phyloP scores from a whole-genome alignment of 306 rosid genomes.

The Hylodesmum podocarpum region DNA sequence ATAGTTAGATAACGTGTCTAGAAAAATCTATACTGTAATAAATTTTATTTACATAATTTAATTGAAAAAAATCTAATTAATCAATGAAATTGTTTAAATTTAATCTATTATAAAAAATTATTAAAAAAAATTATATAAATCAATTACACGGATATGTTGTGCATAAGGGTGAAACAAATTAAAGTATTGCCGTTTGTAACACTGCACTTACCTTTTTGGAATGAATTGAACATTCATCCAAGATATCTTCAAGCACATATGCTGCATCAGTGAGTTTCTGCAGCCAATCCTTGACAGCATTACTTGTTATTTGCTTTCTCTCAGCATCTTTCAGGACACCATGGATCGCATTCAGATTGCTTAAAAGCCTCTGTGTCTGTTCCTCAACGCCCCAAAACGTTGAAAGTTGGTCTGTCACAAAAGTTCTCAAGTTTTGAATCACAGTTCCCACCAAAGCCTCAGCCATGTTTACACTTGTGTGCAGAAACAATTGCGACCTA shows the following conservation, averaged over 20 bases:
- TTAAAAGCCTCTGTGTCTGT: neutral
- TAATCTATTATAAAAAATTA: too few species aligned
- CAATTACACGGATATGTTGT: too few species aligned
- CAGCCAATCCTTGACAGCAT: constrained; percentile 13
- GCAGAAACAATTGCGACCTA: neutral
- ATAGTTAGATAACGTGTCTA: too few species aligned
- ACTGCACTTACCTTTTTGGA: neutral
- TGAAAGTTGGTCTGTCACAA: neutral
- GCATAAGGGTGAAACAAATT: too few species aligned
- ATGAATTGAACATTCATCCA: neutral
- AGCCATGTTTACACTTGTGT: constrained; percentile 14
- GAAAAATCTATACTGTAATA: too few species aligned
- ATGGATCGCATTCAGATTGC: neutral
- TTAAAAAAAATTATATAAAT: too few species aligned
- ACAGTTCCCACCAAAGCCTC: neutral
- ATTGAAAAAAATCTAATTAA: too few species aligned
- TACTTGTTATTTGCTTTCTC: neutral
- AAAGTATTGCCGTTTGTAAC: too few species aligned
- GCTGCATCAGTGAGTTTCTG: constrained; percentile 17
- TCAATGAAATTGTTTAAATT: too few species aligned
- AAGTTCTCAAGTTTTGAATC: neutral
- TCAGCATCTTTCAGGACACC: constrained; percentile 27
- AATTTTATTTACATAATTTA: too few species aligned
- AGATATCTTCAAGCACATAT: constrained; percentile 7
- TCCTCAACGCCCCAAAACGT: neutral